Evolutionary conservation across 768 basidiomycete genomes (phyloP).

Genomic region (Trametes sanguinea): DNA sequence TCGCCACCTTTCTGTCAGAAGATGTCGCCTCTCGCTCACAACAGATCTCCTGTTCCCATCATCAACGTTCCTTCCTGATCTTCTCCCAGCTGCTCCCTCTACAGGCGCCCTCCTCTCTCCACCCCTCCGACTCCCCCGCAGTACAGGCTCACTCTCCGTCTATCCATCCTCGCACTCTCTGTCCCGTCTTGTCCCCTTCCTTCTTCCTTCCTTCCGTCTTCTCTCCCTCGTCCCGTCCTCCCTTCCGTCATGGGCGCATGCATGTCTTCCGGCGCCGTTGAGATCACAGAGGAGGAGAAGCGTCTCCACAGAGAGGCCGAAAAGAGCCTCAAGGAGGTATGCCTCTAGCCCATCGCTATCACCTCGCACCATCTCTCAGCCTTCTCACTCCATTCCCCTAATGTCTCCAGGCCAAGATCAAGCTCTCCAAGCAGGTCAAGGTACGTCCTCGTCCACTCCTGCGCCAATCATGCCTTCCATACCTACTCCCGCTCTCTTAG

Average conservation of each 20-base stretch:
- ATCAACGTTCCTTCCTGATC: conserved; percentile 10
- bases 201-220: conserved; percentile 17
- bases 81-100: conserved; percentile 10
- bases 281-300: conserved; percentile 71
- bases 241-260: conserved; percentile 65
- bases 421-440: conserved; percentile 75
- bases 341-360: conserved; percentile 26
- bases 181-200: conserved; percentile 11
- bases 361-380: conserved; percentile 8
- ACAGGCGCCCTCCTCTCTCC: conserved; percentile 13
- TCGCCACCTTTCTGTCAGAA: background rate
- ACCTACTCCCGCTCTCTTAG: conserved; percentile 36
- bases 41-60: conserved; percentile 16
- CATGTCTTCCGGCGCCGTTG: conserved; percentile 62
- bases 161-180: background rate
- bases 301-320: conserved; percentile 68
- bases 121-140: background rate
- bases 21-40: conserved; percentile 1
- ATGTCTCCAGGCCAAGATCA: conserved; percentile 63
- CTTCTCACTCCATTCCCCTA: background rate
- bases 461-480: conserved; percentile 32
- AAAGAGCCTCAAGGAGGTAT: conserved; percentile 74
- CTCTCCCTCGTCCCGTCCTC: conserved; percentile 9
- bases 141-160: too few species aligned
- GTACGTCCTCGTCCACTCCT: conserved; percentile 37